These are phyloP conservation scores for Gossypium longicalyx DNA, from an alignment of 345 rosid species.

Conservation along the genomic window DNA sequence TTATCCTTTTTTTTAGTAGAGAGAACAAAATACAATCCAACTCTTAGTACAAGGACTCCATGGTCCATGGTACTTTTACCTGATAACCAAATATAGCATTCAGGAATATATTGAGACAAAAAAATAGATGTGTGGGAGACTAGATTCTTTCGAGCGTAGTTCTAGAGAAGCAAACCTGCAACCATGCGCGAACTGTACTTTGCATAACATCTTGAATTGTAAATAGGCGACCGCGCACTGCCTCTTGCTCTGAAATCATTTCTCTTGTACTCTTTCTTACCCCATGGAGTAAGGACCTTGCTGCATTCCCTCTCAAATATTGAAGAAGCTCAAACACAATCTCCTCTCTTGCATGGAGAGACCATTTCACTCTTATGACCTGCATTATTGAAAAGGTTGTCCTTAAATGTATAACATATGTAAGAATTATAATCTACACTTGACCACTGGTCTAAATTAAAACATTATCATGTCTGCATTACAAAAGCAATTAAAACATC, in stretches of 20 bases:
- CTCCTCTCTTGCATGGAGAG: constrained; percentile 64
- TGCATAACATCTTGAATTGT: constrained; percentile 69
- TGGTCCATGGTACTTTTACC: no score
- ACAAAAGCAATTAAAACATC: background rate
- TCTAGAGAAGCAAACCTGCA: constrained; percentile 35
- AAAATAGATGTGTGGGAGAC: background rate
- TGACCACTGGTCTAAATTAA: background rate
- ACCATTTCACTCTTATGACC: constrained; percentile 74
- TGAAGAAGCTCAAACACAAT: constrained; percentile 64
- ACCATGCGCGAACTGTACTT: constrained; percentile 61
- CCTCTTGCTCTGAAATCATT: constrained; percentile 63
- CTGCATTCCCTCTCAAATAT: constrained; percentile 44
- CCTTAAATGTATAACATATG: background rate
- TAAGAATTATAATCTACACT: background rate
- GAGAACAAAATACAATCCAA: no score
- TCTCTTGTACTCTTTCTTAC: constrained; percentile 45
- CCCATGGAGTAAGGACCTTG: constrained; percentile 38
- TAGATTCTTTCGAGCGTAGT: background rate
- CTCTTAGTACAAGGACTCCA: no score
- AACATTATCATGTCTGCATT: background rate
- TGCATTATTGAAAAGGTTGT: constrained; percentile 3
- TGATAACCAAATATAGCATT: background rate
- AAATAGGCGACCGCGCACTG: constrained; percentile 54
- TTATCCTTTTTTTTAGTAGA: no score
- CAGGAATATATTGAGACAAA: background rate